Base-by-base conservation (phyloP, 352 stramenopile species). In the Phytophthora podocarpi region DNA sequence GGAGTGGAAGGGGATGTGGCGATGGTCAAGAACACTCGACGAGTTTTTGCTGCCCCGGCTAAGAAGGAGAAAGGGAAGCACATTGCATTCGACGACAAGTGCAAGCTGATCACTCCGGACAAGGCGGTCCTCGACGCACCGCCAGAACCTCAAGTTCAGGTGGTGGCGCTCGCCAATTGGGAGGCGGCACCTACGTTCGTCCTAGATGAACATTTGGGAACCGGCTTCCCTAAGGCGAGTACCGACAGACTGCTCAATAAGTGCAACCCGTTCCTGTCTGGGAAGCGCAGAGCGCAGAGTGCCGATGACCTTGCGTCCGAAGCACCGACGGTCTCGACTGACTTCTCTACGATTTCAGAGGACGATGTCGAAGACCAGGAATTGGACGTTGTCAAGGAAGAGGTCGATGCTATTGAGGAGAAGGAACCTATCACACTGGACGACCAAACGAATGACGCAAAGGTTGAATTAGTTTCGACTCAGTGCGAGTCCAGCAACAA, bases 71-170 rank as follows among this genome's bases (percentile, higher is more conserved):
- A 28, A 39, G 21, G n/a, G 31, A 42, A 21, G 13, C 50, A 71
- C 50, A 71, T 74, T 23, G 66, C 66, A 26, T 72, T 76, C 32
- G 46, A 76, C 15, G 62, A 76, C 51, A 70, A 63, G 62, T 59
- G 35, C 41, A 69, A 63, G 48, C 10, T 75, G 15, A 57, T 75
- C 16, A 39, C 51, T 15, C 27, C 55, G 4, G 61, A 65, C 20
- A 60, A 49, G 23, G 32, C 40, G 15, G 37, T 32, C 2, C 27
- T 66, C 8, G 63, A 63, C 41, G 30, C 34, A 2, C 36, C 45
- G 6, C 43, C 57, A 7, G 48, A 34, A 23, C 52, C 61, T 35
- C 31, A 15, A 26, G 43, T 60, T 40, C 56, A 63, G 31, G 50
- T 66, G 30, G 45, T 72, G 20, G 52, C 67, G 15, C 62, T 76